Evolutionary conservation across 164 flowering plant genomes (phyloP).

Genomic region (Hamamelis virginiana): DNA sequence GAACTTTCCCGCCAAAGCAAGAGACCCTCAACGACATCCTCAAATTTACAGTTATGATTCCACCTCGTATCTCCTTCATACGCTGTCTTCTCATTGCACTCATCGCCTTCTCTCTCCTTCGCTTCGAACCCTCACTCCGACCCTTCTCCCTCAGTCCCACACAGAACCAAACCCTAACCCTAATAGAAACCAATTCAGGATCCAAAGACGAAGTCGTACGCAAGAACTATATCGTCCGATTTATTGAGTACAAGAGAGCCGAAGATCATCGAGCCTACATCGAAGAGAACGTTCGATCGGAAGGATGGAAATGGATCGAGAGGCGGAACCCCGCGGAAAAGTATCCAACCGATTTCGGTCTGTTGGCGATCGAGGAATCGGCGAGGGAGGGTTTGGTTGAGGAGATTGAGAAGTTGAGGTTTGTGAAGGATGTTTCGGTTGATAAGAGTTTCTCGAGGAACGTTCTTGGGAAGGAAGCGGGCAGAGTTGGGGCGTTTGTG

Average conservation of each 20-base stretch:
- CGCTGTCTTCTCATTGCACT: slow-evolving; percentile 31
- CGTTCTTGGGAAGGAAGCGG: slow-evolving; percentile 32
- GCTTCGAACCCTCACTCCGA: slow-evolving; percentile 14
- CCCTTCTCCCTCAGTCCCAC: slow-evolving; percentile 14
- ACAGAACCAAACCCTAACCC: neutral
- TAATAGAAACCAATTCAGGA: neutral
- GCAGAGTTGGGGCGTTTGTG: slow-evolving; percentile 35
- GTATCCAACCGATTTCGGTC: slow-evolving; percentile 88
- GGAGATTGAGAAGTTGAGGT: slow-evolving; percentile 57
- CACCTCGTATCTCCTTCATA: slow-evolving; percentile 13
- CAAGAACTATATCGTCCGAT: slow-evolving; percentile 73
- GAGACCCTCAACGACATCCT: neutral
- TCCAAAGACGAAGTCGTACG: slow-evolving; percentile 1
- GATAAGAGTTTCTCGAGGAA: slow-evolving; percentile 63
- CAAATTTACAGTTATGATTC: slow-evolving; percentile 10
- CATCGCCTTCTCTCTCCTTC: slow-evolving; percentile 36
- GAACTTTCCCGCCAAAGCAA: slow-evolving; percentile 32
- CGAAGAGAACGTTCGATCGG: slow-evolving; percentile 30
- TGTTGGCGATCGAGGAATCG: slow-evolving; percentile 55
- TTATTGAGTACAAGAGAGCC: slow-evolving; percentile 52
- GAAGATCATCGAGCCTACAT: slow-evolving; percentile 58
- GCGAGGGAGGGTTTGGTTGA: slow-evolving; percentile 27
- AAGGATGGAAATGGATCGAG: slow-evolving; percentile 89
- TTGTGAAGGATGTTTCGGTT: slow-evolving; percentile 79
- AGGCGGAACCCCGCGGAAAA: slow-evolving; percentile 67